Percentiles rank a stretch among this genome's conserved stretches.
Evolutionary conservation across 2,329 filamentous ascomycete species (phyloP).

Genomic region (Huntiella savannae): DNA sequence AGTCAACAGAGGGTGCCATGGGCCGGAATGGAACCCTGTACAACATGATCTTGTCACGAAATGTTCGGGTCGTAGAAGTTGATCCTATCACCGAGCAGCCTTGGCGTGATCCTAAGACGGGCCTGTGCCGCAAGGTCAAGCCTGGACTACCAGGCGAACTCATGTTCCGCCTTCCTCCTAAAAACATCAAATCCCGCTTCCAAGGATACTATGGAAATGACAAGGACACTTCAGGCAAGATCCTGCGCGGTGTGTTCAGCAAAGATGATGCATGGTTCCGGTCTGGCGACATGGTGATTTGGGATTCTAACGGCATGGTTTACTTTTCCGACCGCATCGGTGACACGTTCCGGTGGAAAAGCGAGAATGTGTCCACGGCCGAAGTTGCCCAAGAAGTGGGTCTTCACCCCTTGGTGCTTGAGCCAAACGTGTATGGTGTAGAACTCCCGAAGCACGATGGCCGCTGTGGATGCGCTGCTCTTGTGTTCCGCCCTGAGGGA

Average conservation of each 20-base stretch:
- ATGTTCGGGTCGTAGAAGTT: constrained; percentile 43
- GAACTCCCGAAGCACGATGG: constrained; percentile 64
- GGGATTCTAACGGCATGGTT: constrained; percentile 48
- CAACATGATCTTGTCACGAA: constrained; percentile 30
- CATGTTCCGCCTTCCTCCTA: constrained; percentile 48
- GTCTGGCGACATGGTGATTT: constrained; percentile 63
- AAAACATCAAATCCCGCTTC: constrained; percentile 45
- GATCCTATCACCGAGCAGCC: constrained; percentile 54
- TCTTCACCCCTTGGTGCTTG: constrained; percentile 43
- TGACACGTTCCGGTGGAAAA: constrained; percentile 66
- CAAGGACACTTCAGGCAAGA: constrained; percentile 51
- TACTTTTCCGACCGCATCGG: constrained; percentile 70
- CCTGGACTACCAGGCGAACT: constrained; percentile 55
- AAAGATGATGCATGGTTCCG: constrained; percentile 71
- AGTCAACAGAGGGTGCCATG: constrained; percentile 57
- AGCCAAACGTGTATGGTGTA: constrained; percentile 79
- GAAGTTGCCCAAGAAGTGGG: constrained; percentile 66
- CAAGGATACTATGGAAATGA: constrained; percentile 68
- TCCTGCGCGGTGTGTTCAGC: constrained; percentile 51
- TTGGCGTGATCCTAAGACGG: constrained; percentile 45
- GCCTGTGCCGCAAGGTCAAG: constrained; percentile 42
- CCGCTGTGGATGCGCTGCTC: constrained; percentile 60
- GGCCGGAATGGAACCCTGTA: constrained; percentile 51
- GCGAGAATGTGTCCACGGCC: constrained; percentile 63
- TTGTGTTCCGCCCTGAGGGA: constrained; percentile 32